Evolutionary conservation across 768 basidiomycete genomes (phyloP), one percentile per base, ranked within the genome.

Genomic region (Tremella mesenterica): DNA sequence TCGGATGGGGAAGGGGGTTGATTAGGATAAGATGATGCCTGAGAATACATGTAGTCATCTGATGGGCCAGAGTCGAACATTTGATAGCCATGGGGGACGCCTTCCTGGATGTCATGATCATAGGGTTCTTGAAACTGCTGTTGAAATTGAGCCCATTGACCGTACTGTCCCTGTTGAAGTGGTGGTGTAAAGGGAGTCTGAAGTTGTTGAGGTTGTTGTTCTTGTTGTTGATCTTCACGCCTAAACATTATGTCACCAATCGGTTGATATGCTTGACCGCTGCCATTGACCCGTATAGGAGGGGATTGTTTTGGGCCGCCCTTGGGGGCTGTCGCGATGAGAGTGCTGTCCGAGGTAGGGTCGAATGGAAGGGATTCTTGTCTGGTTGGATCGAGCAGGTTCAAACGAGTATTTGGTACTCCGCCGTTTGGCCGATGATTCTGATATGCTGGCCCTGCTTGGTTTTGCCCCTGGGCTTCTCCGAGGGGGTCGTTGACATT

Each of bases 351-450:
- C 9, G 43, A n/a, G 33, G 53, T 58, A 1, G 63, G 63, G 36
- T 61, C 48, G 47, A 59, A 69, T 10, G 64, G 62, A 6, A 65
- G 26, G 9, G 64, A 64, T n/a, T 69, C 61, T 48, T 69, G 53
- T 21, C 60, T 38, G 2, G 16, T 29, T 21, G 1, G n/a, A 33
- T 33, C 18, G 25, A 30, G 48, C 23, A 13, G 13, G 33, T n/a
- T n/a, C n/a, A 27, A 26, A 8, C 8, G 39, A 30, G 9, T 44
- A 48, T 44, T 44, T 26, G 31, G 48, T 43, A 29, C 43, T 25
- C 27, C 31, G 52, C 41, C 44, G 21, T 16, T 26, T 36, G 34
- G 12, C 34, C 23, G 38, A 41, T 41, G 38, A 41, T 41, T 5
- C 4, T n/a, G 38, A 4, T 5, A 23, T 8, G 13, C 50, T 5